Conservation (phyloP, 345 rosid genomes). For the Sonneratia alba region DNA sequence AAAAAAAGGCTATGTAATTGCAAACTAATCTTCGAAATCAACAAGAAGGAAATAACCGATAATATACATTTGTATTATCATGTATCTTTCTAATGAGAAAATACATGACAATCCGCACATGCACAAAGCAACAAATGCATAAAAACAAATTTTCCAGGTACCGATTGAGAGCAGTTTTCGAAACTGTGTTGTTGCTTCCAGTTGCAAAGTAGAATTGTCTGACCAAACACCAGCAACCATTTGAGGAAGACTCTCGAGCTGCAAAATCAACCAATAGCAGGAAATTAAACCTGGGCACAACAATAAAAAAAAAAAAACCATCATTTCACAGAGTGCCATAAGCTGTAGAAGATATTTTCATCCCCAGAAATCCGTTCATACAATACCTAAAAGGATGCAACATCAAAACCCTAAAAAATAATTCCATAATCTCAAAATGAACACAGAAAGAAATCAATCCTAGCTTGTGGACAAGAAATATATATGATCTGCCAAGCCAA, state of each 20-base stretch:
- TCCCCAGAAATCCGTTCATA: no score
- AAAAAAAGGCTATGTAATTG: not conserved
- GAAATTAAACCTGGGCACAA: not conserved
- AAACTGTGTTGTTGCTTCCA: slow-evolving; percentile 78
- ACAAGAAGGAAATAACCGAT: not conserved
- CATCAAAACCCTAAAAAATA: no score
- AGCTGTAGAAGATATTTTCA: not conserved
- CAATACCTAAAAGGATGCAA: no score
- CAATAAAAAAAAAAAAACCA: not conserved
- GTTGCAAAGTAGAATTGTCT: slow-evolving; percentile 39
- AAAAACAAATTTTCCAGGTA: slow-evolving; percentile 5
- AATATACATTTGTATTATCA: no score
- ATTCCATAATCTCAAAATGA: no score
- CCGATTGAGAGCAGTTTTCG: slow-evolving; percentile 82
- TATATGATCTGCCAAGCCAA: no score
- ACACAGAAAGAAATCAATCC: no score
- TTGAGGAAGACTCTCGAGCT: slow-evolving; percentile 69
- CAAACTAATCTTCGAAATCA: not conserved
- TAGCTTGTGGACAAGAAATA: no score
- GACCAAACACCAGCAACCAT: slow-evolving; percentile 68
- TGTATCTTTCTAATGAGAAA: no score
- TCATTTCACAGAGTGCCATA: not conserved
- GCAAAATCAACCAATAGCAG: slow-evolving; percentile 8
- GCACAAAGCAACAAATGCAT: no score
- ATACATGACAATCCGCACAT: no score